phyloP scores from a whole-genome alignment of 805 yeast genomes.

The Diddensiella santjacobensis region DNA sequence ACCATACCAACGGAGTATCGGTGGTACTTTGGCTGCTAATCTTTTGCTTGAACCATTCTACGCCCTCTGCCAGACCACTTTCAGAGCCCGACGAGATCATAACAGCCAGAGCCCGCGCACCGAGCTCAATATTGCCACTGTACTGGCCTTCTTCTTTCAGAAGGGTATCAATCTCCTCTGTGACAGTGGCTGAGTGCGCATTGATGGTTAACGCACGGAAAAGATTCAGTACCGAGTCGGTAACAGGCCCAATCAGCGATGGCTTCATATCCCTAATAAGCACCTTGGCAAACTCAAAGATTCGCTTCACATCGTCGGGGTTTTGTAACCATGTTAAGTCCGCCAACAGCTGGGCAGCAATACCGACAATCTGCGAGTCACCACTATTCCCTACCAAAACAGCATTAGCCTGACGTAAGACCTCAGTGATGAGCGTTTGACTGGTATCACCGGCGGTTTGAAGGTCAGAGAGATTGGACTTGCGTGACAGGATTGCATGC shows the following conservation, averaged over 20 bases:
- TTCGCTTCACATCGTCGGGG: not conserved
- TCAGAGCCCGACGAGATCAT: slow-evolving; percentile 4
- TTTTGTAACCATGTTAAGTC: slow-evolving; percentile 4
- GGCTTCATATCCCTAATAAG: not conserved
- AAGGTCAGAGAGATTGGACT: not conserved
- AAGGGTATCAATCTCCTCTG: not conserved
- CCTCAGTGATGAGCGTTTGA: slow-evolving; percentile 10
- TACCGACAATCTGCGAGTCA: slow-evolving; percentile 7
- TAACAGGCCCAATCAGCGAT: not conserved
- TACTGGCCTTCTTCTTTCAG: not conserved
- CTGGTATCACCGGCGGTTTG: slow-evolving; percentile 3
- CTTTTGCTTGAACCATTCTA: slow-evolving; percentile 20
- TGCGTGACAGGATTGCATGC: not conserved
- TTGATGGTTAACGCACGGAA: not conserved
- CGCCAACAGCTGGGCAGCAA: slow-evolving; percentile 2
- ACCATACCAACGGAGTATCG: slow-evolving; percentile 32
- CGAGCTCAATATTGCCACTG: slow-evolving; percentile 1
- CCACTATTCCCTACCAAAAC: not conserved
- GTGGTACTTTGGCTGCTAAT: slow-evolving; percentile 16
- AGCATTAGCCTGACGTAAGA: slow-evolving; percentile 3
- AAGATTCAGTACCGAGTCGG: not conserved
- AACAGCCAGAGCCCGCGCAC: slow-evolving; percentile 15
- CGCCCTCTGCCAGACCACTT: not conserved
- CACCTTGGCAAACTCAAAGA: not conserved
- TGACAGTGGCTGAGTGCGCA: not conserved